These are phyloP conservation scores for Ceratopteris richardii DNA, from an alignment of 75 land plant genomes.

Conservation along the genomic window DNA sequence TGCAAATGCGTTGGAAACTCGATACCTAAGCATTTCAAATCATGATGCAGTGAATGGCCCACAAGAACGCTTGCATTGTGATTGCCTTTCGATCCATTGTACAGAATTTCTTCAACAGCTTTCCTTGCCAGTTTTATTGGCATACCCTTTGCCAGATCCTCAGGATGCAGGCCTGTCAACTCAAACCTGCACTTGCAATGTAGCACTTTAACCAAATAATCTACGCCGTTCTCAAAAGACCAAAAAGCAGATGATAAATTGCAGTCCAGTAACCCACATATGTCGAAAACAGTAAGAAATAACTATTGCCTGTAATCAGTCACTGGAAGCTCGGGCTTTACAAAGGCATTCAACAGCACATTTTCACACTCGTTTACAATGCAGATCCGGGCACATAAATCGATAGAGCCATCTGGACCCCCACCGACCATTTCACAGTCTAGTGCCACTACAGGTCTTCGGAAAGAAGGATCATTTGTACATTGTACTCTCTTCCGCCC, in stretches of 20 bases:
- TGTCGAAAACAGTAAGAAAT: not conserved
- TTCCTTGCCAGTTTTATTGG: constrained; percentile 45
- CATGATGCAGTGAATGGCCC: constrained; percentile 66
- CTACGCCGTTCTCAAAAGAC: no score
- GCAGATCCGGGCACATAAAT: constrained; percentile 72
- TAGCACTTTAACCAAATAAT: no score
- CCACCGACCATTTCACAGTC: constrained; percentile 92
- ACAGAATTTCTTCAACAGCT: constrained; percentile 39
- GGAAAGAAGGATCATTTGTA: not conserved
- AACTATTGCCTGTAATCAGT: constrained; percentile 52
- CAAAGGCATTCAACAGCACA: constrained; percentile 49
- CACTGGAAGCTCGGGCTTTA: constrained; percentile 52
- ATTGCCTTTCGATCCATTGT: constrained; percentile 34
- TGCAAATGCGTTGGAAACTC: constrained; percentile 50
- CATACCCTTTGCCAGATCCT: constrained; percentile 43
- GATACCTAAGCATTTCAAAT: constrained; percentile 47
- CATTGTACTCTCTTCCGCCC: constrained; percentile 1
- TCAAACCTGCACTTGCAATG: constrained; percentile 37
- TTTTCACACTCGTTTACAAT: constrained; percentile 73
- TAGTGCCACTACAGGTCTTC: constrained; percentile 36
- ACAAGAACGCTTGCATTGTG: constrained; percentile 47
- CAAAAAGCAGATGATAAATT: not conserved
- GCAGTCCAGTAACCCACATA: not conserved
- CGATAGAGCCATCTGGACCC: constrained; percentile 61
- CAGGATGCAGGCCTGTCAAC: constrained; percentile 50